These are phyloP conservation scores for Fusarium sp. DNA, from an alignment of 2,329 filamentous ascomycete genomes.

Conservation along the genomic window DNA sequence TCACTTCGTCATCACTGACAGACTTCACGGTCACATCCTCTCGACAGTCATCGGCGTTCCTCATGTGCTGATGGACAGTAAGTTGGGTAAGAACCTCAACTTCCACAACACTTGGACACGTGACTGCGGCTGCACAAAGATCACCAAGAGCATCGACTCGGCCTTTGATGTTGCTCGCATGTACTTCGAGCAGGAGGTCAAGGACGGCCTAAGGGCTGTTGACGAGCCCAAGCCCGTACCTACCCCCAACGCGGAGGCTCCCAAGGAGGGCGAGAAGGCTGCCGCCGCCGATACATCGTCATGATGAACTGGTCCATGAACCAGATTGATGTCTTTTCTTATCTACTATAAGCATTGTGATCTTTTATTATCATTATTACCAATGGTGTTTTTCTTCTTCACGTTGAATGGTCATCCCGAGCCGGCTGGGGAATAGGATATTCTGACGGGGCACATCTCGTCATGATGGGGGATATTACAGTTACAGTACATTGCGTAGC, in stretches of 20 bases:
- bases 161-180: constrained; percentile 43
- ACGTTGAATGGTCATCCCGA: constrained; percentile 19
- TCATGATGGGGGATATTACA: constrained; percentile 13
- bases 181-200: constrained; percentile 36
- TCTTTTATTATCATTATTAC: constrained; percentile 9
- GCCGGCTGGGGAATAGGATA: constrained; percentile 28
- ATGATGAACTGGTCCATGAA: constrained; percentile 21
- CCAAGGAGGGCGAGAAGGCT: neutral
- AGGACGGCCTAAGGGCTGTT: constrained; percentile 25
- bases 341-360: constrained; percentile 18
- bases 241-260: constrained; percentile 19
- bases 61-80: constrained; percentile 48
- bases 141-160: constrained; percentile 41
- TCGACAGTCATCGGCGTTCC: constrained; percentile 47
- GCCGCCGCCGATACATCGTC: constrained; percentile 7
- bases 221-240: constrained; percentile 7
- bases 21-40: constrained; percentile 46
- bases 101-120: constrained; percentile 49
- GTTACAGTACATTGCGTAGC: neutral
- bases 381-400: constrained; percentile 24
- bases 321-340: constrained; percentile 23
- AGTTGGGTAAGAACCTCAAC: constrained; percentile 49
- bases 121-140: constrained; percentile 45
- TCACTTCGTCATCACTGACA: constrained; percentile 47
- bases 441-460: constrained; percentile 9